Conservation (phyloP, 495 filamentous ascomycete genomes). For the Neurospora sp. region DNA sequence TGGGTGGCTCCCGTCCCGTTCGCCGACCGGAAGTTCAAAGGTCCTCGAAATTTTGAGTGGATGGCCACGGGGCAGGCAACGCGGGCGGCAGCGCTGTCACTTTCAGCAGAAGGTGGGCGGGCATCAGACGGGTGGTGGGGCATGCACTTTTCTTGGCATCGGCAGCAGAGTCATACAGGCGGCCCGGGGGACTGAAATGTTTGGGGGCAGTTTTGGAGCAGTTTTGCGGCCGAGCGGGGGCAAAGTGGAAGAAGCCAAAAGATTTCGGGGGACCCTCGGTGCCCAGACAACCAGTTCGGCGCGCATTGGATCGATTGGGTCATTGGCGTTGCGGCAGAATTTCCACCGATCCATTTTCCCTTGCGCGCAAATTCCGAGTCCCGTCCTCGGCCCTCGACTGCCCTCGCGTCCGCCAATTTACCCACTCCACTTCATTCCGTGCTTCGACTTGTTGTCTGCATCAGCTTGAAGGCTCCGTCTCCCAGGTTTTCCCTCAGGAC, state of each 20-base stretch:
- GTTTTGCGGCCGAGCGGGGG: not conserved
- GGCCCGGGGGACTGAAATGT: not conserved
- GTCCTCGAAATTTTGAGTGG: not conserved
- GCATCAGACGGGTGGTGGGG: not conserved
- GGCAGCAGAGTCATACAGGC: not conserved
- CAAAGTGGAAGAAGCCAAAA: not conserved
- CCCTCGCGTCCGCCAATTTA: not conserved
- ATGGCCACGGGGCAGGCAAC: not conserved
- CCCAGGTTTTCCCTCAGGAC: slow-evolving; percentile 5
- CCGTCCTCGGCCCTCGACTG: not conserved
- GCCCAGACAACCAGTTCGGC: not conserved
- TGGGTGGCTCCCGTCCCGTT: not conserved
- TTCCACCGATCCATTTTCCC: slow-evolving; percentile 2
- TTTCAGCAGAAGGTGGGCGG: not conserved
- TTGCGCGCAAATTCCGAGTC: slow-evolving; percentile 4
- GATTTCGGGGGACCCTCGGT: not conserved
- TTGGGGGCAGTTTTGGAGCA: not conserved
- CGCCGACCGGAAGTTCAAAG: not conserved
- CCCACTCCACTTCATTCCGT: not conserved
- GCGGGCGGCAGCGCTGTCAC: not conserved
- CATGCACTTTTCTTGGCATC: not conserved
- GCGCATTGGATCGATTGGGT: not conserved
- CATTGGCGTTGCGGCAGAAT: slow-evolving; percentile 1
- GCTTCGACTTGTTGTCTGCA: slow-evolving; percentile 2
- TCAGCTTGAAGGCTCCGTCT: slow-evolving; percentile 10